A percentile compares a stretch with the other conserved stretches of the same genome.
These are phyloP conservation scores for Thuidium tamariscinum DNA, from an alignment of 225 moss, liverwort and hornwort species.

Conservation along the genomic window DNA sequence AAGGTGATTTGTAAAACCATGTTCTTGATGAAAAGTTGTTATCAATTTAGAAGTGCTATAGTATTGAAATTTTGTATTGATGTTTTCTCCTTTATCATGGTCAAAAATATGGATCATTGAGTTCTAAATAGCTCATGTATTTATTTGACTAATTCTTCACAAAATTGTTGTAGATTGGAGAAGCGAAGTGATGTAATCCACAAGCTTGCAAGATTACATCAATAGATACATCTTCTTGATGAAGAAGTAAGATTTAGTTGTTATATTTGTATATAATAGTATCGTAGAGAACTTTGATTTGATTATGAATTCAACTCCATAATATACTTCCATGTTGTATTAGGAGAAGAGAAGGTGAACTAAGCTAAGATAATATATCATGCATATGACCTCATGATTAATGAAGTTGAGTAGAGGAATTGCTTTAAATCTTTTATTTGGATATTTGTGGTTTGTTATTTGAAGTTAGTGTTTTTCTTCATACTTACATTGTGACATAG, in stretches of 20 bases:
- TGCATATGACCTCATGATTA: not conserved
- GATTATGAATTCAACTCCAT: not conserved
- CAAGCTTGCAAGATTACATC: too few species aligned
- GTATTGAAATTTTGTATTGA: too few species aligned
- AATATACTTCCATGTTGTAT: not conserved
- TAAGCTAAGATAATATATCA: accelerated
- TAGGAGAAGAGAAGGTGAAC: not conserved
- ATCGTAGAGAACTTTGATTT: accelerated
- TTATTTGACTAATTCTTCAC: too few species aligned
- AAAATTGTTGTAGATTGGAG: too few species aligned
- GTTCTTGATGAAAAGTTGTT: too few species aligned
- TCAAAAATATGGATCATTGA: too few species aligned
- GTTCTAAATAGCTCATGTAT: too few species aligned
- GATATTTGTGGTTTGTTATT: not conserved
- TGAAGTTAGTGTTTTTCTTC: not conserved
- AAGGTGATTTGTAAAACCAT: not conserved
- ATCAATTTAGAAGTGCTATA: too few species aligned
- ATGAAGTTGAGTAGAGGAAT: not conserved
- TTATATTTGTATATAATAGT: not conserved
- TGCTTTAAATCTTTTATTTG: not conserved
- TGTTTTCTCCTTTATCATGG: too few species aligned
- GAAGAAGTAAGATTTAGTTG: not conserved
- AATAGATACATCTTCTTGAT: not conserved
- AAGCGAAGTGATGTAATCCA: too few species aligned
- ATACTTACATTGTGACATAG: not conserved